phyloP scores from a whole-genome alignment of 495 filamentous ascomycete species.

The Penicilliopsis zonata region DNA sequence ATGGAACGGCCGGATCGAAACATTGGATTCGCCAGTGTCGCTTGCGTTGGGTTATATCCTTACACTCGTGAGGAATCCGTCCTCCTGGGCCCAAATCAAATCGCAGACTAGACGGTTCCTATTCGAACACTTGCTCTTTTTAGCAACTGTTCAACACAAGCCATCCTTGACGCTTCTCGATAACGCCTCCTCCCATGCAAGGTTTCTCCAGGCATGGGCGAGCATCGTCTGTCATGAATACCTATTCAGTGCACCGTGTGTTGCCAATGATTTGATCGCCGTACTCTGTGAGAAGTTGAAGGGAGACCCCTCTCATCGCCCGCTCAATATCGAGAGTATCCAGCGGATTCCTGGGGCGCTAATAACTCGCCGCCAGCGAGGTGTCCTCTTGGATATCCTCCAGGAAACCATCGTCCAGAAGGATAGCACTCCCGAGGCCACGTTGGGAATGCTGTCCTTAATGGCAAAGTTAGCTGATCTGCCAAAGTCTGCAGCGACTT shows the following conservation, averaged over 20 bases:
- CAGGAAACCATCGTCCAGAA: constrained; percentile 20
- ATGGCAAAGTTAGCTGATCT: constrained; percentile 32
- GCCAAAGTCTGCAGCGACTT: constrained; percentile 25
- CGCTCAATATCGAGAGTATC: constrained; percentile 27
- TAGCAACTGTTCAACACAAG: constrained; percentile 24
- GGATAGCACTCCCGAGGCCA: constrained; percentile 16
- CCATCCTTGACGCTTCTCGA: constrained; percentile 18
- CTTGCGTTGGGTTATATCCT: constrained; percentile 27
- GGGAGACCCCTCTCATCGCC: constrained; percentile 15
- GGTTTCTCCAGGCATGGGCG: constrained; percentile 31
- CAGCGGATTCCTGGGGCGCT: constrained; percentile 26
- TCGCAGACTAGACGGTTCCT: constrained; percentile 18
- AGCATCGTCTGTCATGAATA: constrained; percentile 33
- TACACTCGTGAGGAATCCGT: constrained; percentile 19
- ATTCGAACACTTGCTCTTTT: constrained; percentile 21
- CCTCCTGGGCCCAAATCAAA: constrained; percentile 18
- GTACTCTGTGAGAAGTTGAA: constrained; percentile 25
- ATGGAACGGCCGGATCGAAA: constrained; percentile 28
- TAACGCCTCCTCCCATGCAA: constrained; percentile 13
- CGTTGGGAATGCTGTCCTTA: constrained; percentile 24
- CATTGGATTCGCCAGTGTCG: constrained; percentile 15
- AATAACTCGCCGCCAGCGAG: constrained; percentile 26
- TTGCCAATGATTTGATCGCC: constrained; percentile 21
- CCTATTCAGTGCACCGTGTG: constrained; percentile 21
- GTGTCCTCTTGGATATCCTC: constrained; percentile 23